Base-by-base conservation (phyloP, 2,329 filamentous ascomycete species). In the Talaromyces funiculosus region DNA sequence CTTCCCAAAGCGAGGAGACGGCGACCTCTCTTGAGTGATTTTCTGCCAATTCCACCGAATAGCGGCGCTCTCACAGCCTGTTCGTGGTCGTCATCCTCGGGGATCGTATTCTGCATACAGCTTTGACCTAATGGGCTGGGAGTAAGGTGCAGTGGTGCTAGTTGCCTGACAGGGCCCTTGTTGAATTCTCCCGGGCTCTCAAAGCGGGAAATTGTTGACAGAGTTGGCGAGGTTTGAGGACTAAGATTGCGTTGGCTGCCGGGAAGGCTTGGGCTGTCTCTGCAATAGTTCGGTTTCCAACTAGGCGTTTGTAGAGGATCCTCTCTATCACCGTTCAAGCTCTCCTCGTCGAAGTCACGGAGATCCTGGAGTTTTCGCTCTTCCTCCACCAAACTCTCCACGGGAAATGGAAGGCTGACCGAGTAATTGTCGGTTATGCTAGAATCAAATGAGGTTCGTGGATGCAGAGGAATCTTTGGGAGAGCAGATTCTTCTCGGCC, bases 331-430 rank as follows among this genome's bases (percentile, higher is more conserved):
- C 18, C 24, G 20, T 53, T 20, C 26, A 54, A 22, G 10, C 31
- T 38, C 20, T 24, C 43, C 26, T 61, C 57, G 18, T 54, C 51
- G 8, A 22, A 22, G 14, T 53, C 61, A 38, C 18, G 18, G 16
- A 54, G 20, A 18, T 54, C 38, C 3, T 62, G 42, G 8, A 92
- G 90, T 68, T 90, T 89, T 64, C 82, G 83, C 37, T 93, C 90
- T 71, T 88, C 86, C 64, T 85, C 85, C 84, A 95, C 90, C 68
- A 93, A 84, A 67, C 83, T 89, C 67, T 92, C 88, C 53, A 92
- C 85, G 43, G 84, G 80, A 12, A 84, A 82, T 0, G 89, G 88
- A 69, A 87, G 76, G 67, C 86, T 86, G 31, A 91, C 80, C 0
- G 85, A 87, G 66, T 84, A 86, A 20, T 79, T 80, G 3, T 76